phyloP scores from a whole-genome alignment of 495 filamentous ascomycete species.

The Tricharina praecox region DNA sequence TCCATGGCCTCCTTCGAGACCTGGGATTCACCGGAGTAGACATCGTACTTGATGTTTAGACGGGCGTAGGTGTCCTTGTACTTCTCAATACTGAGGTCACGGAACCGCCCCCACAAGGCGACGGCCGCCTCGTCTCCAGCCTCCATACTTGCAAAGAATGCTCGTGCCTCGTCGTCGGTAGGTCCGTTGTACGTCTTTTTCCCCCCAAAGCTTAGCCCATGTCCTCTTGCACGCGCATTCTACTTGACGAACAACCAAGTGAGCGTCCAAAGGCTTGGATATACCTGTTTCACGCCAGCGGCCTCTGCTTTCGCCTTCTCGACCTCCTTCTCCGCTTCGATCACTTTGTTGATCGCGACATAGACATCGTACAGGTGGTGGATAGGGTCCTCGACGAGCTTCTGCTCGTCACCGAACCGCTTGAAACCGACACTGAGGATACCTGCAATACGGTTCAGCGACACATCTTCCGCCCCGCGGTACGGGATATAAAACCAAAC shows the following conservation, averaged over 20 bases:
- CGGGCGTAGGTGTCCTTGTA: conserved; percentile 71
- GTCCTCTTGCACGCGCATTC: conserved; percentile 25
- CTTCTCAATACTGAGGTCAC: conserved; percentile 71
- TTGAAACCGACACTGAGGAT: conserved; percentile 42
- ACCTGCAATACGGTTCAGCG: conserved; percentile 6
- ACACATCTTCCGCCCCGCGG: not conserved
- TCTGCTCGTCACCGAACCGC: conserved; percentile 42
- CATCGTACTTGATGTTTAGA: conserved; percentile 82
- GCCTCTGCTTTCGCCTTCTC: conserved; percentile 34
- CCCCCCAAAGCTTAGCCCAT: conserved; percentile 12
- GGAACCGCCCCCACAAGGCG: conserved; percentile 69
- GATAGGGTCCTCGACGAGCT: conserved; percentile 40
- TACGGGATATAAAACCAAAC: conserved; percentile 32
- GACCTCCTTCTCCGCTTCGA: conserved; percentile 39
- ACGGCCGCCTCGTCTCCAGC: conserved; percentile 60
- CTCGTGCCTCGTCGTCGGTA: conserved; percentile 42
- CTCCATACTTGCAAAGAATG: conserved; percentile 88
- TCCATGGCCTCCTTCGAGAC: conserved; percentile 72
- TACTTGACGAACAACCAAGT: too few relatives aligned
- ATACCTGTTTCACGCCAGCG: conserved; percentile 33
- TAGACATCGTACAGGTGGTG: conserved; percentile 50
- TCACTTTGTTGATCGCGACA: conserved; percentile 43
- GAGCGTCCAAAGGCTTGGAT: too few relatives aligned
- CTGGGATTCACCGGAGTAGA: conserved; percentile 90
- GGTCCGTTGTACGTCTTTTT: conserved; percentile 27